Percentiles rank a stretch among this genome's conserved stretches.
phyloP scores from a whole-genome alignment of 805 yeast genomes.

The Lachancea kluyveri region DNA sequence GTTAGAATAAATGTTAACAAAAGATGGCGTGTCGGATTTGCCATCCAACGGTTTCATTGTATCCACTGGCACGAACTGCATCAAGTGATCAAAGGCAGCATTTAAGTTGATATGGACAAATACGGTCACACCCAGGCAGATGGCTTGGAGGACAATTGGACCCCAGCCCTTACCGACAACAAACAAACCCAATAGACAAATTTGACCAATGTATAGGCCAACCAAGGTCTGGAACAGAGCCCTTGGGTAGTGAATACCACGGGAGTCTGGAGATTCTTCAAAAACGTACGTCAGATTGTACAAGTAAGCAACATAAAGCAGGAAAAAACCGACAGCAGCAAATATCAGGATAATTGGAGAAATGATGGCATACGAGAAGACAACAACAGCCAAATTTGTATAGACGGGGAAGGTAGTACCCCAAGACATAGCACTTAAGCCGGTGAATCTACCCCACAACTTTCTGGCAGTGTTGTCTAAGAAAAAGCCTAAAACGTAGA shows the following conservation, averaged over 20 bases:
- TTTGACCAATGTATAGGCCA: conserved; percentile 83
- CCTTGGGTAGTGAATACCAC: conserved; percentile 82
- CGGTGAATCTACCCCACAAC: conserved; percentile 54
- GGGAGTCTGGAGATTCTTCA: conserved; percentile 60
- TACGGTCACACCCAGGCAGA: conserved; percentile 57
- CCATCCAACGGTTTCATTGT: conserved; percentile 78
- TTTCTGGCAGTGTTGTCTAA: conserved; percentile 64
- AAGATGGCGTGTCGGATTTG: conserved; percentile 53
- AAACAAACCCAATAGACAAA: conserved; percentile 80
- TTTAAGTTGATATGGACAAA: conserved; percentile 63
- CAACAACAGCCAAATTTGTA: conserved; percentile 63
- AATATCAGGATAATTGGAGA: conserved; percentile 81
- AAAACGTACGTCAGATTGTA: conserved; percentile 72
- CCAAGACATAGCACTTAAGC: conserved; percentile 51
- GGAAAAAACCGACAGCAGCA: conserved; percentile 59
- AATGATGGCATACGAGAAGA: conserved; percentile 61
- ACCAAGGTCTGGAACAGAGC: conserved; percentile 84
- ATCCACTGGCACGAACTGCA: conserved; percentile 57
- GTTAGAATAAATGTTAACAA: conserved; percentile 26
- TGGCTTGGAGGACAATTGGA: conserved; percentile 70
- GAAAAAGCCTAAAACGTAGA: conserved; percentile 48
- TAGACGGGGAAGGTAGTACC: conserved; percentile 77
- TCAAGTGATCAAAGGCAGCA: conserved; percentile 57
- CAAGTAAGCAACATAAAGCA: conserved; percentile 70
- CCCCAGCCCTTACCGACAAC: conserved; percentile 95